Evolutionary conservation across 1,139 yeast genomes (phyloP).

Genomic region (Barnettozyma hawaiiensis): DNA sequence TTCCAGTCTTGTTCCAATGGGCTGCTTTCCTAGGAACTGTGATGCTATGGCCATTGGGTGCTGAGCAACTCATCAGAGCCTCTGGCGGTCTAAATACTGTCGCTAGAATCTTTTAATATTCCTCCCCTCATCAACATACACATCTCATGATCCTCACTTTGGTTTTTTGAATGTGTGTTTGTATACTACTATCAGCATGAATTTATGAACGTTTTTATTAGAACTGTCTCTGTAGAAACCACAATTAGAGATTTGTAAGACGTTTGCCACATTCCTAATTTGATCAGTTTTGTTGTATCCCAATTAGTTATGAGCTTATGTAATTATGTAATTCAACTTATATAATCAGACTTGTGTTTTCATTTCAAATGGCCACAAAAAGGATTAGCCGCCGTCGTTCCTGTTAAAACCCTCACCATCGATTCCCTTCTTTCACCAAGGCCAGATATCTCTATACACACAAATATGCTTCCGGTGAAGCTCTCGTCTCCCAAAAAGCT

Average conservation of each 20-base stretch:
- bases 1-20: conserved; percentile 23
- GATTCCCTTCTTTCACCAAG: too few species aligned
- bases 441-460: too few species aligned
- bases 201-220: conserved; percentile 1
- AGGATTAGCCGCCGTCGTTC: too few species aligned
- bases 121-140: neutral
- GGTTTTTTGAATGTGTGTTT: neutral
- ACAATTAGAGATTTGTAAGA: too few species aligned
- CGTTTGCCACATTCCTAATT: too few species aligned
- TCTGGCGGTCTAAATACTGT: conserved; percentile 9
- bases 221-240: neutral
- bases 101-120: neutral
- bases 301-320: neutral
- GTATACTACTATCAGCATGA: conserved; percentile 2
- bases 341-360: too few species aligned
- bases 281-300: neutral
- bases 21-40: conserved; percentile 15
- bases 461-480: neutral
- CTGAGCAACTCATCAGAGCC: conserved; percentile 8
- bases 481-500: neutral
- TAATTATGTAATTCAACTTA: too few species aligned
- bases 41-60: conserved; percentile 20
- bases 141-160: neutral
- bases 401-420: too few species aligned
- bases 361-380: too few species aligned